phyloP scores from a whole-genome alignment of 768 basidiomycete species.

The Boletus speciosus region DNA sequence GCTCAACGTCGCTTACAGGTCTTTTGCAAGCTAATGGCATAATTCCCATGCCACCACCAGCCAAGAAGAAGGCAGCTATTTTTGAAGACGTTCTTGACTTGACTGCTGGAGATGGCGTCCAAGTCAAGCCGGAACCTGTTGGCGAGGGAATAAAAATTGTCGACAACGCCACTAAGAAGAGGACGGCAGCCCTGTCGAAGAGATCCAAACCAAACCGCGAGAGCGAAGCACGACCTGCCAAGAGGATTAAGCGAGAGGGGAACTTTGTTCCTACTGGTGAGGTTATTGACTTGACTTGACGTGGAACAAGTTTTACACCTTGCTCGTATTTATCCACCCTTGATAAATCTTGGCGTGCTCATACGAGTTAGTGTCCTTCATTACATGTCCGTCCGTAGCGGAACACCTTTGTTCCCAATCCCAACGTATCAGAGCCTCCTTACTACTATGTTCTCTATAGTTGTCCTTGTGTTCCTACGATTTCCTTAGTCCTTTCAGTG shows the following conservation, averaged over 20 bases:
- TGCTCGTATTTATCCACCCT: not conserved
- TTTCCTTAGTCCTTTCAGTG: not conserved
- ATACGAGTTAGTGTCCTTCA: not conserved
- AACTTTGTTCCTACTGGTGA: conserved; percentile 14
- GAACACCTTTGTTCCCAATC: not conserved
- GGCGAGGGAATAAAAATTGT: conserved; percentile 8
- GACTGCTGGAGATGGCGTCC: conserved; percentile 1
- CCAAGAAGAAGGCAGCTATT: not conserved
- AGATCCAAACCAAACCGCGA: not conserved
- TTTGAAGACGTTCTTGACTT: conserved; percentile 23
- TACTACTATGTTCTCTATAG: not conserved
- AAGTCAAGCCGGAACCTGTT: conserved; percentile 9
- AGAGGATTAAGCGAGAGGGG: conserved; percentile 29
- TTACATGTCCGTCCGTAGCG: not conserved
- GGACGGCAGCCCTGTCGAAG: not conserved
- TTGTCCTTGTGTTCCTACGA: not conserved
- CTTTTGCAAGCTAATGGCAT: conserved; percentile 30
- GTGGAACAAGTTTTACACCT: not conserved
- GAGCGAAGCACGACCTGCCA: conserved; percentile 10
- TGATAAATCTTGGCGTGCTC: not conserved
- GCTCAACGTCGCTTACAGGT: conserved; percentile 10
- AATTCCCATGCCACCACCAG: conserved; percentile 13
- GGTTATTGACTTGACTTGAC: conserved; percentile 32
- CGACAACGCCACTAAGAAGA: not conserved
- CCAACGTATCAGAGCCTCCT: not conserved